Evolutionary conservation across 73 alveolate genomes (phyloP).

Genomic region (Paramecium pentaurelia): DNA sequence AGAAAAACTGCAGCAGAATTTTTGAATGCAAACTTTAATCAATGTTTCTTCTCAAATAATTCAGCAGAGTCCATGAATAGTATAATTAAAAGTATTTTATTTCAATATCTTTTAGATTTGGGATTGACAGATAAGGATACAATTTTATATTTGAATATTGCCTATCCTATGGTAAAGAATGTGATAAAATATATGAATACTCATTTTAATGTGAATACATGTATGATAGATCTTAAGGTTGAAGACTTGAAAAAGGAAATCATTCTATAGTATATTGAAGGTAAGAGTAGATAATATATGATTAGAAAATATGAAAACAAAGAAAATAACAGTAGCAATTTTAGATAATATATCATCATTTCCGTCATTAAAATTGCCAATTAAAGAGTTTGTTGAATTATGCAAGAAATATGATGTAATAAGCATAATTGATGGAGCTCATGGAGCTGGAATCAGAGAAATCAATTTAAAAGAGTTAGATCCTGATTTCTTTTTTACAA

Average conservation of each 20-base stretch:
- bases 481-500: conserved; percentile 43
- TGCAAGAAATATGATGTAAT: neutral
- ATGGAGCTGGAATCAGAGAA: conserved; percentile 31
- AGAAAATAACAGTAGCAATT: neutral
- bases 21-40: neutral
- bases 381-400: neutral
- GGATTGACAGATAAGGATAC: neutral
- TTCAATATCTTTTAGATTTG: neutral
- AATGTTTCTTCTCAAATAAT: neutral
- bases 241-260: neutral
- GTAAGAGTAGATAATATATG: neutral
- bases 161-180: neutral
- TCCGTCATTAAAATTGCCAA: conserved; percentile 2
- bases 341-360: neutral
- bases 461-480: neutral
- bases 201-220: neutral
- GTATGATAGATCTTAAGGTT: neutral
- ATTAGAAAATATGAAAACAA: neutral
- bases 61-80: neutral
- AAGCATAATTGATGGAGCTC: conserved; percentile 26
- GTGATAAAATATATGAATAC: neutral
- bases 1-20: neutral
- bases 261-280: neutral
- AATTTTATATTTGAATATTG: neutral
- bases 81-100: neutral